Evolutionary conservation across 345 rosid species (phyloP), one percentile per base, ranked within the genome.

Genomic region (Microcos paniculata): DNA sequence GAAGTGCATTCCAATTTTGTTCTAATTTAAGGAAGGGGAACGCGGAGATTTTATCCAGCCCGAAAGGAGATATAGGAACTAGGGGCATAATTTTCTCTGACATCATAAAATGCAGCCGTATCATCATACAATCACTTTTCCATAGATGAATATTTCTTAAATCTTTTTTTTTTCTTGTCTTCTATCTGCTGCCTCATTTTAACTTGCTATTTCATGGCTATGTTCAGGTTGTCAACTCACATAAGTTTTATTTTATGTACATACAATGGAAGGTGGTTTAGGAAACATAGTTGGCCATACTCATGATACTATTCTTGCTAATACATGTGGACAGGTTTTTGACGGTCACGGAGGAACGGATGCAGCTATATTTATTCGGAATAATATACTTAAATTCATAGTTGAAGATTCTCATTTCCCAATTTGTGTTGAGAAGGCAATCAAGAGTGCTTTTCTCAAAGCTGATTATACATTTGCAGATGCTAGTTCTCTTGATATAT

Each of bases 301-400:
- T 31, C 14, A 21, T 62, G 74, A 58, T 74, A 62, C 74, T 62
- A 82, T 72, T 40, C 75, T 64, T 69, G 8, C 21, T 21, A 42
- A 49, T 76, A 43, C 76, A 11, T 55, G 79, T 81, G 79, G 64
- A 56, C 87, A 96, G 98, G 98, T 93, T 24, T 96, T 96, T 86
- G 98, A 96, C 72, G 99, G 99, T 69, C 99, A 96, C 21, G 99
- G 98, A 63, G 99, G 99, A 49, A 89, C 90, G 6, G 98, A 96
- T 85, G 99, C 98, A 42, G 95, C 99, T 46, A 77, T 80, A 53
- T 96, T 92, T 83, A 88, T 91, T 76, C 85, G 92, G 76, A 84
- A 87, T 38, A 90, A 90, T 72, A 88, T 95, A 70, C 88, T 95
- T 55, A 87, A 83, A 63, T 89, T 86, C 84, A 91, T 95, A 76